Base-by-base conservation (phyloP, 169 alveolate species). In the Babesia sp. region DNA sequence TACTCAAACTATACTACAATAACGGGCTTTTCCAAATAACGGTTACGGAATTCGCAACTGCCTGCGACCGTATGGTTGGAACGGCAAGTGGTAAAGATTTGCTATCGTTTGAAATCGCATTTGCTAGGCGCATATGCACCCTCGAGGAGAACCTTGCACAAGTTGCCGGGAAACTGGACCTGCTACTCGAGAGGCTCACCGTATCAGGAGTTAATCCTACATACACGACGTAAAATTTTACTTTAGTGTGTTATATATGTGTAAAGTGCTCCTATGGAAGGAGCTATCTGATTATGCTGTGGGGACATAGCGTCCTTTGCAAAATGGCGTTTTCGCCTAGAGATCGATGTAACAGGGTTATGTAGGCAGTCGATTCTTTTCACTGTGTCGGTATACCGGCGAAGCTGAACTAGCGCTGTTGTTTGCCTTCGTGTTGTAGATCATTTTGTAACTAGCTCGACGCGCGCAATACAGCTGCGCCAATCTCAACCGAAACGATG, bases 21-120 rank as follows among this genome's bases (percentile, higher is more conserved):
- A 66, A 70, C 24, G 84, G 75, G 5, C 61, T 69, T 26, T 18
- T 22, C 11, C 34, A 31, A 3, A 29, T 77, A 20, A 54, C 73
- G 36, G 86, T 69, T 28, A 3, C 59, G 12, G 86, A 77, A 29
- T 77, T 77, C 29, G 76, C 75, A 12, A 63, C n/a, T 7, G 80
- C 83, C 3, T 77, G 86, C 67, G 56, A 57, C 2, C 56, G 74
- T 11, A 31, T 74, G 33, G n/a, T 68, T 36, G 72, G 75, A 24
- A 69, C 60, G 9, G 84, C 86, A 31, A 20, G 46, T 41, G 51
- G 58, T 3, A 77, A 59, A 26, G 71, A 77, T 16, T 29, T 77
- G 33, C 66, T 77, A 20, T 39, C 86, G 12, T 55, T 77, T 31
- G 86, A 77, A 26, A 37, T 77, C 20, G 56, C 68, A 3, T 9